phyloP scores from a whole-genome alignment of 768 basidiomycete species.

The Dentipellis sp. region DNA sequence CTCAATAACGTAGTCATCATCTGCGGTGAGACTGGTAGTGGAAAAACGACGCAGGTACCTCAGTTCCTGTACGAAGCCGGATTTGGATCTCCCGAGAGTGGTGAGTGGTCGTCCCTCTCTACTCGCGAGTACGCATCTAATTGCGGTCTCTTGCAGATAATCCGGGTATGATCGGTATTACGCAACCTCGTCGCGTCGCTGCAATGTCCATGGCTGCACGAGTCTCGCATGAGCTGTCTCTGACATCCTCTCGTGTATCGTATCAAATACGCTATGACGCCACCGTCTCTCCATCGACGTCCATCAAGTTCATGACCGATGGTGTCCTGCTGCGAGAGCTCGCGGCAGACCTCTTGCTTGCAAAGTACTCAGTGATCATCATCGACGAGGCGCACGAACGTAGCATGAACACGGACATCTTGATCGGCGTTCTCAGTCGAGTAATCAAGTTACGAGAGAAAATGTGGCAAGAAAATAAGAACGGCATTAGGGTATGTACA shows the following conservation, averaged over 20 bases:
- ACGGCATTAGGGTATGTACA: slow-evolving; percentile 51
- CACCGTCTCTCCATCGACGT: slow-evolving; percentile 80
- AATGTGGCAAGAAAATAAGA: slow-evolving; percentile 75
- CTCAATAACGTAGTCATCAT: slow-evolving; percentile 83
- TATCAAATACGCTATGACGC: slow-evolving; percentile 98
- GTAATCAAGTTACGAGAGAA: slow-evolving; percentile 85
- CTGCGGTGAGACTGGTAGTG: slow-evolving; percentile 93
- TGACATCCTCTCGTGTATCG: slow-evolving; percentile 75
- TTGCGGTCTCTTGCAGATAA: slow-evolving; percentile 50
- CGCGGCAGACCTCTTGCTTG: slow-evolving; percentile 87
- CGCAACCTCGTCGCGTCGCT: slow-evolving; percentile 95
- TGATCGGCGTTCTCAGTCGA: slow-evolving; percentile 94
- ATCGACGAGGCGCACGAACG: slow-evolving; percentile 98
- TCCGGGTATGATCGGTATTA: slow-evolving; percentile 96
- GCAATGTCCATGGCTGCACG: slow-evolving; percentile 94
- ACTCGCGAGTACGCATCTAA: background rate
- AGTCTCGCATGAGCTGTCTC: slow-evolving; percentile 86
- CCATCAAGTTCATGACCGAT: slow-evolving; percentile 99
- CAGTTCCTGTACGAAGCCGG: slow-evolving; percentile 98
- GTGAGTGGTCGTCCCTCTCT: slow-evolving; percentile 32
- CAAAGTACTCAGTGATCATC: slow-evolving; percentile 87
- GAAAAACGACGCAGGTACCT: slow-evolving; percentile 97
- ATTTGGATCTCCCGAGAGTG: slow-evolving; percentile 76
- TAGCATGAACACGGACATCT: slow-evolving; percentile 96
- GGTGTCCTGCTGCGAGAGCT: slow-evolving; percentile 93